phyloP scores from a whole-genome alignment of 1,139 yeast species.

The Martiniozyma asiatica region DNA sequence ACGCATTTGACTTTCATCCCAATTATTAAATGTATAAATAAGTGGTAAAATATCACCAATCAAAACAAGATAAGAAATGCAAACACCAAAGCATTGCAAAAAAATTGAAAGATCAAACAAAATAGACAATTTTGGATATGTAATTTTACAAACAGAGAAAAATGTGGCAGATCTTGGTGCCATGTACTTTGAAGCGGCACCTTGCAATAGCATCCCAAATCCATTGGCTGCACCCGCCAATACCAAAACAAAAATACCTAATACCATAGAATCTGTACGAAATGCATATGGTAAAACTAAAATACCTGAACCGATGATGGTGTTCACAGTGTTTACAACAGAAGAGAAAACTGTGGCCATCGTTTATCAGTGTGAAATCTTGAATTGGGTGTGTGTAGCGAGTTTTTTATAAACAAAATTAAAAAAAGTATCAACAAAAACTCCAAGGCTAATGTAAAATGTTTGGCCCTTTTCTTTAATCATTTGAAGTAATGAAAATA shows the following conservation, averaged over 20 bases:
- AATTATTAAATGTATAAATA: conserved; percentile 24
- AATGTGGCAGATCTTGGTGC: conserved; percentile 73
- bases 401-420: too few relatives aligned
- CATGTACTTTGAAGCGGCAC: conserved; percentile 58
- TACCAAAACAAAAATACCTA: conserved; percentile 54
- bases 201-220: conserved; percentile 69
- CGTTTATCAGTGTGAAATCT: too few relatives aligned
- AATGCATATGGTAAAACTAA: conserved; percentile 88
- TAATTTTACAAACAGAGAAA: conserved; percentile 69
- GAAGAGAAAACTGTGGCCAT: conserved; percentile 20
- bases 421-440: too few relatives aligned
- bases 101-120: conserved; percentile 48
- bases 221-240: conserved; percentile 73
- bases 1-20: conserved; percentile 23
- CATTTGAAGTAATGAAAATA: too few relatives aligned
- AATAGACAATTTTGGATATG: conserved; percentile 76
- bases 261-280: conserved; percentile 66
- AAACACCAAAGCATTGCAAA: conserved; percentile 74
- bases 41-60: conserved; percentile 83
- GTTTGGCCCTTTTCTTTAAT: too few relatives aligned
- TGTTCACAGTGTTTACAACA: conserved; percentile 47
- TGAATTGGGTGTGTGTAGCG: too few relatives aligned
- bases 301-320: conserved; percentile 84
- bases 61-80: conserved; percentile 75
- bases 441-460: too few relatives aligned